Base-by-base conservation (phyloP, 768 basidiomycete species). In the Panaeolus papilionaceus region DNA sequence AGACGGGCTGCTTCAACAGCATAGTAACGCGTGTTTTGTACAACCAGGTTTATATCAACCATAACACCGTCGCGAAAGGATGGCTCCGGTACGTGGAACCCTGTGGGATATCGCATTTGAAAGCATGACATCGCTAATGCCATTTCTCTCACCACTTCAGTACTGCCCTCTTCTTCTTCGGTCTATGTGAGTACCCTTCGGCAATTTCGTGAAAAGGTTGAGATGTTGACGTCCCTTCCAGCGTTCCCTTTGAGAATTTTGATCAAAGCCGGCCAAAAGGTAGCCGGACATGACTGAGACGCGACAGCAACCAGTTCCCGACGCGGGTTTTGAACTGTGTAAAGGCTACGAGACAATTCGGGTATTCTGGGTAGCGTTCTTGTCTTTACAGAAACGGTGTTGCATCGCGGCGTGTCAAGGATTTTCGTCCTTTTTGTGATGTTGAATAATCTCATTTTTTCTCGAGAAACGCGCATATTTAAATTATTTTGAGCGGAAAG, bases 1-100 rank as follows among this genome's bases (percentile, higher is more conserved):
- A 12, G 28, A 37, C 26, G 12, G 28, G 26, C 8, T 11, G 14
- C 16, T 37, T 58, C 7, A 8, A 33, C 54, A 76, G 74, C 66
- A 64, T 75, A 61, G 64, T 54, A 28, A 64, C 74, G 9, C 75
- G 79, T 6, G 20, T 74, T 3, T 37, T 76, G 12, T 80, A 73
- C 68, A 79, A 79, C 65, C 72, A 69, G 51, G 63, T 78, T 23
- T 80, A 80, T 62, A 75, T 77, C 51, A 77, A 75, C 62, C 38
- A 62, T 12, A 66, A 39, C 18, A 37, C 20, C 10, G 14, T 45
- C 14, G 51, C 54, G 37, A 61, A 54, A 11, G 61, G 66, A 38
- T 61, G 20, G 40, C 23, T 66, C n/a, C 66, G 66, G 66, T 66
- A 28, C 26, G 66, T 66, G 28, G 26, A 33, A 58, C 4, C 7